These are phyloP conservation scores for Dipteronia dyeriana DNA, from an alignment of 345 rosid genomes.

Conservation along the genomic window DNA sequence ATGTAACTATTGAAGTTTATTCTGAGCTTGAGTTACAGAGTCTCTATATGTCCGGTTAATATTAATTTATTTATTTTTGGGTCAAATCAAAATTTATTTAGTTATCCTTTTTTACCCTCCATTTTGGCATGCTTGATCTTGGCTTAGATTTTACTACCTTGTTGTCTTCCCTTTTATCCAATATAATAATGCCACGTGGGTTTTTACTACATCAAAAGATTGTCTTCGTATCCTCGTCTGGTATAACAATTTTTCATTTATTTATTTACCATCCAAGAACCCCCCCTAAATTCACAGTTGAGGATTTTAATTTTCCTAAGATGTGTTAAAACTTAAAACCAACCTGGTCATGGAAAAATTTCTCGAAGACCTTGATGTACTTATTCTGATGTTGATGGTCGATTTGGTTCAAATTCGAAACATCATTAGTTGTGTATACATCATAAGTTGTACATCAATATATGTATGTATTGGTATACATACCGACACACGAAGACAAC, in stretches of 20 bases:
- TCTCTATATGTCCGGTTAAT: not conserved
- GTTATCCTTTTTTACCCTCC: not conserved
- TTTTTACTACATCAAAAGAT: not conserved
- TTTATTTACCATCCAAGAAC: too few relatives aligned
- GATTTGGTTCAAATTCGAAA: too few relatives aligned
- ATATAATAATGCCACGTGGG: not conserved
- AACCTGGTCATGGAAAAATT: too few relatives aligned
- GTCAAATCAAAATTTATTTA: not conserved
- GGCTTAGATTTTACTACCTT: not conserved
- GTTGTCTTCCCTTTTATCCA: not conserved
- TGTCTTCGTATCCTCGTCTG: not conserved
- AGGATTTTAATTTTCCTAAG: too few relatives aligned
- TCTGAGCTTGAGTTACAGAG: conserved; percentile 12
- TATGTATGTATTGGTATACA: too few relatives aligned
- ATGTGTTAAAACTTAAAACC: too few relatives aligned
- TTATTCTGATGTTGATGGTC: not conserved
- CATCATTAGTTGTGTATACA: too few relatives aligned
- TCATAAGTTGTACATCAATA: too few relatives aligned
- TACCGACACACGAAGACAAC: not conserved
- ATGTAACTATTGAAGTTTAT: not conserved
- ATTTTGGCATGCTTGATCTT: not conserved
- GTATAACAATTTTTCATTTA: not conserved
- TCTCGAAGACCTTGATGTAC: not conserved
- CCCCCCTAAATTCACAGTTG: too few relatives aligned
- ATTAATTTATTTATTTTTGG: not conserved